A percentile compares a stretch with the other conserved stretches of the same genome.
phyloP scores from a whole-genome alignment of 345 rosid genomes.

The Syzygium aromaticum region DNA sequence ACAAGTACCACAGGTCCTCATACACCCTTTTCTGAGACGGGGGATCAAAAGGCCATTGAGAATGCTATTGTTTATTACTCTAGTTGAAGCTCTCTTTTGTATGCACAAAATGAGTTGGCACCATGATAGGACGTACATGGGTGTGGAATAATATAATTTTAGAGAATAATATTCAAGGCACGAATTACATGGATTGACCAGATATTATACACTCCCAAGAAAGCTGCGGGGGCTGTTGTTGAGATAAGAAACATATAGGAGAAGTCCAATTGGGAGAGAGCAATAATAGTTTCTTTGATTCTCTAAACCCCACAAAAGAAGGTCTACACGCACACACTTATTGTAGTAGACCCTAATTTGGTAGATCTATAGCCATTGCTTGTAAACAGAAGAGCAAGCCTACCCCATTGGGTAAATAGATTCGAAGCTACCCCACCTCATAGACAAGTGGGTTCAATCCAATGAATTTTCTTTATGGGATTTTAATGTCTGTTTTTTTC shows the following conservation, averaged over 20 bases:
- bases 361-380: constrained; percentile 9
- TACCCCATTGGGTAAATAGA: constrained; percentile 20
- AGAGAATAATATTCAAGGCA: not conserved
- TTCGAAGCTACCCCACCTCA: constrained; percentile 22
- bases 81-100: constrained; percentile 2
- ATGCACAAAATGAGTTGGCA: constrained; percentile 14
- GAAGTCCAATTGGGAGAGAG: constrained; percentile 6
- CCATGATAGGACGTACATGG: constrained; percentile 3
- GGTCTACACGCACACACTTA: not conserved
- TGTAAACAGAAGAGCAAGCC: constrained; percentile 3
- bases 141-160: not conserved
- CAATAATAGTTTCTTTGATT: not conserved
- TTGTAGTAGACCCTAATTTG: not conserved
- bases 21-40: constrained; percentile 33
- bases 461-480: not conserved
- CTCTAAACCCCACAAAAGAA: not conserved
- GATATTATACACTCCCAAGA: not conserved
- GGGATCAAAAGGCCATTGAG: not conserved
- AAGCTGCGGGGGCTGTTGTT: constrained; percentile 10
- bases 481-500: not conserved
- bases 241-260: constrained; percentile 1
- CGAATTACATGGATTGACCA: constrained; percentile 2
- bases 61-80: not conserved
- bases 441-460: not conserved
- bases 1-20: constrained; percentile 10